Evolutionary conservation across 2,329 filamentous ascomycete species (phyloP).

Genomic region (Colletotrichum australisinense): DNA sequence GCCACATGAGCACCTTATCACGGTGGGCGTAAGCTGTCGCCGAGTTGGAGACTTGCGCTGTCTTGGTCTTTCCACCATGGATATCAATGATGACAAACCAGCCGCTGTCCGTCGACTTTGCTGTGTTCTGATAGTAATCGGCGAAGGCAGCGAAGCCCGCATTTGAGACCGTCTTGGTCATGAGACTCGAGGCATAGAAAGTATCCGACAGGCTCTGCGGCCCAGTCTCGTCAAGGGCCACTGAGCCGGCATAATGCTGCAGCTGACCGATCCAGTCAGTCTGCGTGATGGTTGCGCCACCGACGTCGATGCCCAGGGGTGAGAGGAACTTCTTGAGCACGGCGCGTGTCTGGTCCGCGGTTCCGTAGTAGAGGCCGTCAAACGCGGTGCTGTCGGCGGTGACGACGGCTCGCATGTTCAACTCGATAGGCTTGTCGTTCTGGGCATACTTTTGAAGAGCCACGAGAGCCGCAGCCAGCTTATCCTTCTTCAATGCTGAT

Average conservation of each 20-base stretch:
- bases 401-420: conserved; percentile 43
- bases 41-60: conserved; percentile 41
- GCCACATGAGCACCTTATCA: conserved; percentile 60
- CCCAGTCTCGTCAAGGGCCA: conserved; percentile 39
- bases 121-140: conserved; percentile 42
- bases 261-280: conserved; percentile 42
- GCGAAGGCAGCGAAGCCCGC: conserved; percentile 39
- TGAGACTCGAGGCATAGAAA: conserved; percentile 45
- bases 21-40: conserved; percentile 53
- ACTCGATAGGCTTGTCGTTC: conserved; percentile 36
- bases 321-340: conserved; percentile 18
- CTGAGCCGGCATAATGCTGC: conserved; percentile 21
- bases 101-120: conserved; percentile 38
- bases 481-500: conserved; percentile 1
- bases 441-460: conserved; percentile 42
- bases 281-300: neutral
- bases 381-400: conserved; percentile 36
- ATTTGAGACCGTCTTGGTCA: conserved; percentile 41
- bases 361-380: conserved; percentile 45
- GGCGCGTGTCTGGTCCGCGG: conserved; percentile 23
- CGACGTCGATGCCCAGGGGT: conserved; percentile 1
- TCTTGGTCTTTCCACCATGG: conserved; percentile 48
- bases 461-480: conserved; percentile 4
- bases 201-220: conserved; percentile 41
- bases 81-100: conserved; percentile 50